Conservation (phyloP, 78 protist species). For the Dictyostelium brefeldianum region DNA sequence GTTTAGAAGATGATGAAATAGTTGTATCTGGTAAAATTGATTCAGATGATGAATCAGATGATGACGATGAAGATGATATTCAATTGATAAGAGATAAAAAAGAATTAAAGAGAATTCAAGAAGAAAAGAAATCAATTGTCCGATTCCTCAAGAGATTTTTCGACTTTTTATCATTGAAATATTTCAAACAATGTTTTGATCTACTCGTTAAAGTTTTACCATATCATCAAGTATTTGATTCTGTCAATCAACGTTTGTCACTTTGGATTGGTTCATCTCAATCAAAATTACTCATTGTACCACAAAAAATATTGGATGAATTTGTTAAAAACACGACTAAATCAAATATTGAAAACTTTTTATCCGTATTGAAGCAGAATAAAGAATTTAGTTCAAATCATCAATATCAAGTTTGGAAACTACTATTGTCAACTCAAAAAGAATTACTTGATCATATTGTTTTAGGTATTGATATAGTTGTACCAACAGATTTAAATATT, state of each 20-base stretch:
- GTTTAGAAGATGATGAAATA: background rate
- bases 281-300: constrained; percentile 6
- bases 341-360: background rate
- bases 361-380: background rate
- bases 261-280: constrained; percentile 52
- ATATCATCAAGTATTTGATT: constrained; percentile 49
- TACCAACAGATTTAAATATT: background rate
- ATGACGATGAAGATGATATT: background rate
- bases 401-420: constrained; percentile 19
- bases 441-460: constrained; percentile 5
- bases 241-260: constrained; percentile 23
- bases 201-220: background rate
- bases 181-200: constrained; percentile 12
- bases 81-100: background rate
- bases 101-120: background rate
- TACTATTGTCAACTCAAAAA: background rate
- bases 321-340: background rate
- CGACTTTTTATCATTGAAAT: background rate
- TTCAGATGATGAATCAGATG: background rate
- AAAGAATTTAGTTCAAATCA: constrained; percentile 15
- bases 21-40: background rate
- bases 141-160: background rate
- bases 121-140: background rate
- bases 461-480: background rate
- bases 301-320: constrained; percentile 9